phyloP scores from a whole-genome alignment of 371 early-diverging fungal genomes.

The Lichtheimia hyalospora region DNA sequence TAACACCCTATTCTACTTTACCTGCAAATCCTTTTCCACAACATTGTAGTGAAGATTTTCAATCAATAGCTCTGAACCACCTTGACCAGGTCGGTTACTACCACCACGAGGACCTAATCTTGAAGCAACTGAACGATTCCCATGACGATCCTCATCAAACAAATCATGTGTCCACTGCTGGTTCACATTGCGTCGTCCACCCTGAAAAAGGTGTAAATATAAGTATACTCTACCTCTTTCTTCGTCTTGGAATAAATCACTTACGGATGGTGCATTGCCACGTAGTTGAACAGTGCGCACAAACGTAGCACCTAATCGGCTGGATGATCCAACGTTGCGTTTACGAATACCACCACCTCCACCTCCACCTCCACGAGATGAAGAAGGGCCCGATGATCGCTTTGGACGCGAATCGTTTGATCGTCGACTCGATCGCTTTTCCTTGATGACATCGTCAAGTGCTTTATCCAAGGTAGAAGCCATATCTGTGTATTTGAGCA shows the following conservation, averaged over 20 bases:
- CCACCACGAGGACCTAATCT: constrained; percentile 26
- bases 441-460: constrained; percentile 55
- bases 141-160: constrained; percentile 25
- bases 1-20: not conserved
- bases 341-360: constrained; percentile 27
- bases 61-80: constrained; percentile 20
- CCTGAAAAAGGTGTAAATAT: constrained; percentile 1
- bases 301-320: constrained; percentile 23
- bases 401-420: constrained; percentile 12
- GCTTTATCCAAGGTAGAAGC: constrained; percentile 45
- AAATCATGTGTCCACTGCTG: constrained; percentile 39
- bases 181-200: constrained; percentile 19
- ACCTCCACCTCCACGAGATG: not conserved
- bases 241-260: no score
- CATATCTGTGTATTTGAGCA: constrained; percentile 15
- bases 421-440: constrained; percentile 28
- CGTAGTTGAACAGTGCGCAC: constrained; percentile 38
- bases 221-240: no score
- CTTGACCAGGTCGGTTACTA: constrained; percentile 1
- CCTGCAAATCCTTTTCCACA: constrained; percentile 37
- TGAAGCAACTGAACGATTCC: constrained; percentile 19
- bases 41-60: constrained; percentile 47
- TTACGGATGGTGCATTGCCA: not conserved
- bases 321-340: constrained; percentile 13
- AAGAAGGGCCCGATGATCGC: constrained; percentile 19